phyloP scores from a whole-genome alignment of 2,329 filamentous ascomycete genomes.

The Phialophora expanda region DNA sequence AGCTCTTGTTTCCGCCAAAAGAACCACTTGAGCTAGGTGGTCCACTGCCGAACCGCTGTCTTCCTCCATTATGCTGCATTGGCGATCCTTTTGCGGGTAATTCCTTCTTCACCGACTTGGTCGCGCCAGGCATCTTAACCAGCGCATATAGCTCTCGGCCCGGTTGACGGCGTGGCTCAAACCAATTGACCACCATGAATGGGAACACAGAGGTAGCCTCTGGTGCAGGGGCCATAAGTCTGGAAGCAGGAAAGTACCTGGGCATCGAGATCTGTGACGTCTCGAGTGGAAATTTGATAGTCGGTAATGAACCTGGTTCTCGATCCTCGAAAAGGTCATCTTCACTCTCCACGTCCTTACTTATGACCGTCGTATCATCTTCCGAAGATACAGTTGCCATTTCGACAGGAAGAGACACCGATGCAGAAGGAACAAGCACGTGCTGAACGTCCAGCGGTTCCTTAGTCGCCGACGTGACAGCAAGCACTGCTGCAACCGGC shows the following conservation, averaged over 20 bases:
- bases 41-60: constrained; percentile 26
- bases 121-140: constrained; percentile 32
- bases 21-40: constrained; percentile 27
- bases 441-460: constrained; percentile 64
- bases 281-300: constrained; percentile 65
- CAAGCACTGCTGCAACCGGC: constrained; percentile 40
- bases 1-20: constrained; percentile 21
- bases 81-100: constrained; percentile 29
- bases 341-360: constrained; percentile 75
- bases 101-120: constrained; percentile 36
- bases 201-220: constrained; percentile 25
- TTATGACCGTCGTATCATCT: constrained; percentile 49
- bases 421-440: constrained; percentile 26
- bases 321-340: constrained; percentile 83
- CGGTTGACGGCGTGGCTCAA: constrained; percentile 26
- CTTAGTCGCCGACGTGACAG: constrained; percentile 71
- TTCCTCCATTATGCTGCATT: constrained; percentile 18
- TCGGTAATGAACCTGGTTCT: constrained; percentile 77
- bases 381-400: background rate
- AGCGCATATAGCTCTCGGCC: constrained; percentile 36
- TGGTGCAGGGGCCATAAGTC: constrained; percentile 10
- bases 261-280: constrained; percentile 14
- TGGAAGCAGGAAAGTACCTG: background rate
- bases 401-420: constrained; percentile 35
- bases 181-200: constrained; percentile 34